A percentile compares a stretch with the other conserved stretches of the same genome.
phyloP scores from a whole-genome alignment of 2,329 filamentous ascomycete species.

The Talaromyces amestolkiae region DNA sequence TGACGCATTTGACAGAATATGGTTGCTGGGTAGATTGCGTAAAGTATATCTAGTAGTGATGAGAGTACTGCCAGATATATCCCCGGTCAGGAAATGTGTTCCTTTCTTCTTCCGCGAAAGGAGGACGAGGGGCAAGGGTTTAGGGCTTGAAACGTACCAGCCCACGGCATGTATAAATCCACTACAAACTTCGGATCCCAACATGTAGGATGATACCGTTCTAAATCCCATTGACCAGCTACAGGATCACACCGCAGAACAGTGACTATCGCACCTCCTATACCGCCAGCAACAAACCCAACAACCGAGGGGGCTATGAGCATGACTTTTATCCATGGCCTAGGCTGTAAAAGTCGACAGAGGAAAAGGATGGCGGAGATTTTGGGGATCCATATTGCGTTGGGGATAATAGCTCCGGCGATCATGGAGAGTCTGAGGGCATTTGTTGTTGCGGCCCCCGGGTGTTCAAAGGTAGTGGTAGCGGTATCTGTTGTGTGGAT shows the following conservation, averaged over 20 bases:
- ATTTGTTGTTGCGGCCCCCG: not conserved
- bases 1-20: constrained; percentile 7
- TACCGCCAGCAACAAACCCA: not conserved
- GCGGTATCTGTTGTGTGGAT: not conserved
- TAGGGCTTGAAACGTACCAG: not conserved
- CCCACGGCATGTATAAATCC: not conserved
- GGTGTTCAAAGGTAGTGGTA: not conserved
- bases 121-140: no score
- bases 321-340: not conserved
- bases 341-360: constrained; percentile 1
- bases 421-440: not conserved
- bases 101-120: no score
- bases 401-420: not conserved
- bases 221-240: constrained; percentile 10
- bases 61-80: not conserved
- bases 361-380: constrained; percentile 10
- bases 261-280: not conserved
- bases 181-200: constrained; percentile 2
- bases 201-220: constrained; percentile 5
- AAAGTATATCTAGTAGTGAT: not conserved
- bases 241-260: constrained; percentile 5
- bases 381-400: constrained; percentile 7
- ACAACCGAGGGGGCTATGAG: not conserved
- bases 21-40: constrained; percentile 14
- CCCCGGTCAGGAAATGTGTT: no score